Evolutionary conservation across 495 filamentous ascomycete genomes (phyloP).

Genomic region (Alectoria sarmentosa): DNA sequence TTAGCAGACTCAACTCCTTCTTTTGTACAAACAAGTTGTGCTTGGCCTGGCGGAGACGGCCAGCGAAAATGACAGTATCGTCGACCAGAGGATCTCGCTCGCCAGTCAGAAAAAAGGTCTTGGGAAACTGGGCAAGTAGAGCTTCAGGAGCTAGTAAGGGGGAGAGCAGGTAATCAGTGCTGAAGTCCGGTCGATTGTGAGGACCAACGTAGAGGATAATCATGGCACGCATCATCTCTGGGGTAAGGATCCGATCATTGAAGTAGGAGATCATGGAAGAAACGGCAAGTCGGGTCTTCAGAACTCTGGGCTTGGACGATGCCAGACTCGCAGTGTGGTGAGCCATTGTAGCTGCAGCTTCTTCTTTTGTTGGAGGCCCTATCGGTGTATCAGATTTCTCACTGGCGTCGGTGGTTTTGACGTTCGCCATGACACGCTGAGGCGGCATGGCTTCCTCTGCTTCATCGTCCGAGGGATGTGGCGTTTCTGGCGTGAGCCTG

Average conservation of each 20-base stretch:
- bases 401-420: slow-evolving; percentile 10
- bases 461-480: slow-evolving; percentile 57
- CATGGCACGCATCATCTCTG: slow-evolving; percentile 99
- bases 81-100: slow-evolving; percentile 94
- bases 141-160: slow-evolving; percentile 83
- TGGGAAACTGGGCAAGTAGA: slow-evolving; percentile 76
- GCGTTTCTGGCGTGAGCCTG: slow-evolving; percentile 56
- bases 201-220: slow-evolving; percentile 97
- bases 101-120: slow-evolving; percentile 87
- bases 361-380: slow-evolving; percentile 26
- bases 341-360: slow-evolving; percentile 27
- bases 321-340: slow-evolving; percentile 34
- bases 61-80: slow-evolving; percentile 93
- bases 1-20: slow-evolving; percentile 54
- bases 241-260: slow-evolving; percentile 87
- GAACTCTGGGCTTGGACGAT: slow-evolving; percentile 54
- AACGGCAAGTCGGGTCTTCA: slow-evolving; percentile 81
- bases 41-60: slow-evolving; percentile 76
- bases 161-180: slow-evolving; percentile 80
- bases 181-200: slow-evolving; percentile 85
- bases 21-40: slow-evolving; percentile 55
- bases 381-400: slow-evolving; percentile 8
- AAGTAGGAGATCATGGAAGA: slow-evolving; percentile 97
- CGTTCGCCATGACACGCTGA: slow-evolving; percentile 15
- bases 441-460: slow-evolving; percentile 34